These are phyloP conservation scores for Malus hybrid DNA, from an alignment of 331 rosid genomes.

Conservation along the genomic window DNA sequence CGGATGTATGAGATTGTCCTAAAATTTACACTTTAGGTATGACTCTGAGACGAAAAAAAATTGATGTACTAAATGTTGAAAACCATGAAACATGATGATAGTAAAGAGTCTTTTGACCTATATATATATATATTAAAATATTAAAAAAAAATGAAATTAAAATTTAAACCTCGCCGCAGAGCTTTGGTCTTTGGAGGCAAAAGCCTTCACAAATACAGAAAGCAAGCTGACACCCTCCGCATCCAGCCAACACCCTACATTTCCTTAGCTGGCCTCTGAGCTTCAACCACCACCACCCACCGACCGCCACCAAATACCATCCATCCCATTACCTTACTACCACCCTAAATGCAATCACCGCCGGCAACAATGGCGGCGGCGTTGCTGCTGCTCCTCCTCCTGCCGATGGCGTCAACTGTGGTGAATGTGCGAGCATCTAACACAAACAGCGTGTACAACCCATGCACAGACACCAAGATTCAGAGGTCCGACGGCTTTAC, in stretches of 20 bases:
- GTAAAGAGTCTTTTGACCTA: too few species aligned
- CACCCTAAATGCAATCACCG: slow-evolving; percentile 1
- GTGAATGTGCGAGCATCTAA: slow-evolving; percentile 14
- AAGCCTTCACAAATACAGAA: too few species aligned
- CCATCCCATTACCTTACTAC: not conserved
- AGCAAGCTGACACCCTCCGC: not conserved
- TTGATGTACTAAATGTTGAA: too few species aligned
- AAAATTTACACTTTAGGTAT: too few species aligned
- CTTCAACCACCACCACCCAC: not conserved
- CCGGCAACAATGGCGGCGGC: slow-evolving; percentile 7
- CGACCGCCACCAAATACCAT: not conserved
- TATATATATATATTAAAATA: too few species aligned
- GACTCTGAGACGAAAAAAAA: too few species aligned
- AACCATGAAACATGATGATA: too few species aligned
- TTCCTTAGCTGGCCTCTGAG: not conserved
- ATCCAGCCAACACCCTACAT: not conserved
- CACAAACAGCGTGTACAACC: slow-evolving; percentile 49
- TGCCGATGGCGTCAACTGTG: not conserved
- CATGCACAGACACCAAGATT: slow-evolving; percentile 57
- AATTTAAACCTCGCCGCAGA: too few species aligned
- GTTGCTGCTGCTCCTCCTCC: slow-evolving; percentile 12
- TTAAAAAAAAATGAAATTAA: too few species aligned
- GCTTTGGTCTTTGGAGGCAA: too few species aligned
- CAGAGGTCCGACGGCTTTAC: slow-evolving; percentile 70
- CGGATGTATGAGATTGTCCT: too few species aligned